Evolutionary conservation across 805 yeast genomes (phyloP).

Genomic region (Nadsonia fulvescens): DNA sequence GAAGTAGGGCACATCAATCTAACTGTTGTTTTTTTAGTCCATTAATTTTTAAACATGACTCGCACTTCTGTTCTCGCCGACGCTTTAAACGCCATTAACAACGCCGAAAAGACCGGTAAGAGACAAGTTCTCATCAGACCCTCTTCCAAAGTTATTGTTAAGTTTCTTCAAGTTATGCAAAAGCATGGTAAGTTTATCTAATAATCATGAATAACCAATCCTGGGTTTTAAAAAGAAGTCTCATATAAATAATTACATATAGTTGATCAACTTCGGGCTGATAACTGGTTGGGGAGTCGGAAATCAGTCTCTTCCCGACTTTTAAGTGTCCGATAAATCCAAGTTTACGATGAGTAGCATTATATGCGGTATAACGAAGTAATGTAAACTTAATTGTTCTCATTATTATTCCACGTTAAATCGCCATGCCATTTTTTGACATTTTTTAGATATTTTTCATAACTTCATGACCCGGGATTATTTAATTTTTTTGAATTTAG

Average conservation of each 20-base stretch:
- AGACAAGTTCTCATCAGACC: slow-evolving; percentile 98
- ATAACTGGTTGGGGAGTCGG: slow-evolving; percentile 97
- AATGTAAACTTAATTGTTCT: slow-evolving; percentile 6
- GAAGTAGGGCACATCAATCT: no score
- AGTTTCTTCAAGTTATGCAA: slow-evolving; percentile 92
- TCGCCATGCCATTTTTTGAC: slow-evolving; percentile 17
- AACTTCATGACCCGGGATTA: no score
- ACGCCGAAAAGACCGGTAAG: slow-evolving; percentile 98
- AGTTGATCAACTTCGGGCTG: slow-evolving; percentile 51
- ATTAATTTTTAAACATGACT: no score
- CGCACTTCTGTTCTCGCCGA: slow-evolving; percentile 97
- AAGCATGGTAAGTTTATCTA: slow-evolving; percentile 47
- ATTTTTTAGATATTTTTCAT: slow-evolving; percentile 2
- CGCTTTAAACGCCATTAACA: slow-evolving; percentile 95
- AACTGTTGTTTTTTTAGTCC: no score
- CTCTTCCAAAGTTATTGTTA: slow-evolving; percentile 94
- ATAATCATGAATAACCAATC: no score
- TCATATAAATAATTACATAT: no score
- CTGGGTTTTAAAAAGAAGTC: no score
- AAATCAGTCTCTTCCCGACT: slow-evolving; percentile 83
- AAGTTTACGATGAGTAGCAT: slow-evolving; percentile 12
- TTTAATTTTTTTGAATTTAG: slow-evolving; percentile 1
- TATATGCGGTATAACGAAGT: slow-evolving; percentile 4
- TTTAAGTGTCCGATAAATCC: slow-evolving; percentile 90
- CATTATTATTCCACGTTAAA: slow-evolving; percentile 23